A percentile compares a stretch with the other conserved stretches of the same genome.
These are phyloP conservation scores for Penicillium sp. DNA, from an alignment of 2,329 filamentous ascomycete genomes.

Conservation along the genomic window DNA sequence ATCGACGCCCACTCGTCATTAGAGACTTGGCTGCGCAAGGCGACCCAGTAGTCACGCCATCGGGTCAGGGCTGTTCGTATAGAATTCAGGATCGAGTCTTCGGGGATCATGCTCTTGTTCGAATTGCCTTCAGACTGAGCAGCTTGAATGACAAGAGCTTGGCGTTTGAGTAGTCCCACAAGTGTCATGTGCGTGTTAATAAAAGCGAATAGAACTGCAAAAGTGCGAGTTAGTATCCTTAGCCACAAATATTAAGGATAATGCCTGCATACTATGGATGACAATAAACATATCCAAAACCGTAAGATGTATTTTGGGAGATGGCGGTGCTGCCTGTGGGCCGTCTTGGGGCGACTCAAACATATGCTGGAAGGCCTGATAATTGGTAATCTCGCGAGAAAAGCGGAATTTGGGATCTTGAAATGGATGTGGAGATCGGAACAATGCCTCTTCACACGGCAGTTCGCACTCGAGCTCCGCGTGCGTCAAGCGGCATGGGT, in stretches of 20 bases:
- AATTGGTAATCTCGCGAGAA: constrained; percentile 38
- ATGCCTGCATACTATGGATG: constrained; percentile 39
- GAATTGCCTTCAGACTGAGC: constrained; percentile 5
- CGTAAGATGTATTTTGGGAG: constrained; percentile 29
- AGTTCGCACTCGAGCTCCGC: constrained; percentile 48
- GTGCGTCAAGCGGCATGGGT: constrained; percentile 43
- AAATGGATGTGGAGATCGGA: constrained; percentile 46
- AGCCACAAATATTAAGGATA: neutral
- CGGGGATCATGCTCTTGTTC: constrained; percentile 23
- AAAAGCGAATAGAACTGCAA: constrained; percentile 41
- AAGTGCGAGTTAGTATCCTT: neutral
- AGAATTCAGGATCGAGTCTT: constrained; percentile 32
- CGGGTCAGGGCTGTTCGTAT: constrained; percentile 39
- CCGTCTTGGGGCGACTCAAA: constrained; percentile 34
- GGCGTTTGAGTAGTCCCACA: constrained; percentile 31
- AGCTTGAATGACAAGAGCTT: constrained; percentile 3
- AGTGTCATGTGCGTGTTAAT: constrained; percentile 45
- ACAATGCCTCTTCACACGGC: constrained; percentile 45
- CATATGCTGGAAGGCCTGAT: constrained; percentile 42
- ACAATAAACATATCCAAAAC: constrained; percentile 46
- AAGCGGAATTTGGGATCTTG: constrained; percentile 42
- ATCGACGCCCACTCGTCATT: constrained; percentile 41
- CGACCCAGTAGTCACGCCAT: constrained; percentile 43
- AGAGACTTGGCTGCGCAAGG: constrained; percentile 33
- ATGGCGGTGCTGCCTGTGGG: neutral